Percentiles rank a stretch among this genome's conserved stretches.
These are phyloP conservation scores for Acacia pycnantha DNA, from an alignment of 331 rosid species.

Conservation along the genomic window DNA sequence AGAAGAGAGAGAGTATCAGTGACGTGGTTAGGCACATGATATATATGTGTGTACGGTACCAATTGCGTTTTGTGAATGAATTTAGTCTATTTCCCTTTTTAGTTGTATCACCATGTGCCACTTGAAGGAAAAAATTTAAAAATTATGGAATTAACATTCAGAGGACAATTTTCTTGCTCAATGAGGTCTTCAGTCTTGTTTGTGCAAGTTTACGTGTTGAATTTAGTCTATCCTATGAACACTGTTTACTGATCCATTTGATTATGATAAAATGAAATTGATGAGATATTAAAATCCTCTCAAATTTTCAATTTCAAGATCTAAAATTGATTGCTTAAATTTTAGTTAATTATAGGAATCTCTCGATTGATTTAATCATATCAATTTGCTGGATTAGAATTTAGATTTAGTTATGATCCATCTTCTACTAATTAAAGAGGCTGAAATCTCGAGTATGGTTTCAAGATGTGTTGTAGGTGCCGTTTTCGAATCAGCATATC, in stretches of 20 bases:
- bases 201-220: background rate
- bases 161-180: no score
- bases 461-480: background rate
- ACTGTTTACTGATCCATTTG: background rate
- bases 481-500: background rate
- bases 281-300: background rate
- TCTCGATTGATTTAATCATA: background rate
- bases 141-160: background rate
- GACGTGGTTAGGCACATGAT: no score
- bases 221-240: no score
- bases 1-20: no score
- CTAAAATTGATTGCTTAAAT: background rate
- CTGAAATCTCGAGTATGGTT: background rate
- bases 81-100: no score
- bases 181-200: background rate
- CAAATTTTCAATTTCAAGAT: background rate
- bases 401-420: background rate
- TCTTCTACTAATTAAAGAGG: background rate
- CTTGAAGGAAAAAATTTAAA: no score
- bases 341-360: no score
- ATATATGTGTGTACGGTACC: no score
- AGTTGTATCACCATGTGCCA: no score
- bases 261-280: no score
- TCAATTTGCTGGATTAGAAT: background rate
- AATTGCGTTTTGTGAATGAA: no score